phyloP scores from a whole-genome alignment of 257 asterid species.

The Echium plantagineum region DNA sequence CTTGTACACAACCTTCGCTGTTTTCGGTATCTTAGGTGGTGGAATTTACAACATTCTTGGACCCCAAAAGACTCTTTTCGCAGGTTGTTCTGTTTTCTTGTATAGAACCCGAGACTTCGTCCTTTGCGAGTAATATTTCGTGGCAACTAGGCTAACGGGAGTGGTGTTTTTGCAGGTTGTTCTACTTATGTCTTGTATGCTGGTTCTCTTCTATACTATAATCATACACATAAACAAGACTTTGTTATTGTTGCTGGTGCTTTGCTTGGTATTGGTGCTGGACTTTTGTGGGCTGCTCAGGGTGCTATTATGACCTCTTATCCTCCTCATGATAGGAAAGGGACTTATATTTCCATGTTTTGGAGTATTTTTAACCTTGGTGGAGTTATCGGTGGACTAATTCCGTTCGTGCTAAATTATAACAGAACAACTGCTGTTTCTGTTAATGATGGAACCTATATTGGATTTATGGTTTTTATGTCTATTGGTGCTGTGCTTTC shows the following conservation, averaged over 20 bases:
- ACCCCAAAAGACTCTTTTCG: conserved; percentile 48
- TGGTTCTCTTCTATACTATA: conserved; percentile 79
- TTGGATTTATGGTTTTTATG: conserved; percentile 94
- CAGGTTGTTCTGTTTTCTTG: conserved; percentile 5
- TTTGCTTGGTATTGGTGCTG: conserved; percentile 89
- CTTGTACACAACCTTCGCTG: conserved; percentile 80
- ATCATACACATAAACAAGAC: conserved; percentile 59
- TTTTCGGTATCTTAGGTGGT: conserved; percentile 85
- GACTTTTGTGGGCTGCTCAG: conserved; percentile 83
- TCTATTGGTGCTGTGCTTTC: conserved; percentile 48
- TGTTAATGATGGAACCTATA: conserved; percentile 85
- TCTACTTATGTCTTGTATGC: conserved; percentile 80
- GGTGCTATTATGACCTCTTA: conserved; percentile 96
- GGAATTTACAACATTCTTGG: conserved; percentile 87
- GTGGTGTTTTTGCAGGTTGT: conserved; percentile 21
- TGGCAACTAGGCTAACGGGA: too few species aligned
- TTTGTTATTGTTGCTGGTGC: conserved; percentile 79
- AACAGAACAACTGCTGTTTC: conserved; percentile 43
- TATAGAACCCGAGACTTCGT: too few species aligned
- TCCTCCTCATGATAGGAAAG: conserved; percentile 78
- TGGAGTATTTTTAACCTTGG: conserved; percentile 95
- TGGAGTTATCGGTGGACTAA: conserved; percentile 83
- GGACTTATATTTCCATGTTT: conserved; percentile 65
- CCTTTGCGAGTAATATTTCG: too few species aligned
- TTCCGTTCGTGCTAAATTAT: conserved; percentile 56